Evolutionary conservation across 768 basidiomycete genomes (phyloP).

Genomic region (Rubroboletus pulcherrimus): DNA sequence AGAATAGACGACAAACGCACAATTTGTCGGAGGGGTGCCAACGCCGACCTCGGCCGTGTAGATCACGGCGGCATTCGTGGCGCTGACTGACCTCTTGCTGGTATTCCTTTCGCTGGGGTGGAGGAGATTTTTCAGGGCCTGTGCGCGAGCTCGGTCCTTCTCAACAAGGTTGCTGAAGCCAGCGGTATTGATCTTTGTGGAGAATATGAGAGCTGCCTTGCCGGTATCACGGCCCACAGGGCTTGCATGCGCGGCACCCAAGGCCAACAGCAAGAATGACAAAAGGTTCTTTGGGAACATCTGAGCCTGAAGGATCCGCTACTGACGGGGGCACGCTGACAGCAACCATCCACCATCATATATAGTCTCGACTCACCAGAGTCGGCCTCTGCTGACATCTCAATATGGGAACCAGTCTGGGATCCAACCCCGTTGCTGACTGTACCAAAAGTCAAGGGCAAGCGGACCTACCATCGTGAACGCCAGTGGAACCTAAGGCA

Average conservation of each 20-base stretch:
- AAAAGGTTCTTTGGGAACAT: slow-evolving; percentile 2
- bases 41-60: slow-evolving; percentile 31
- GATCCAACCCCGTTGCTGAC: too few relatives aligned
- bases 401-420: too few relatives aligned
- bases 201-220: slow-evolving; percentile 14
- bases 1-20: slow-evolving; percentile 14
- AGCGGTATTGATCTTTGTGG: slow-evolving; percentile 7
- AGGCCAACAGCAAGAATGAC: slow-evolving; percentile 9
- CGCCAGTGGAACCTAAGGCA: too few relatives aligned
- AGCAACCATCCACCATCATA: too few relatives aligned
- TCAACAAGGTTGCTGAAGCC: slow-evolving; percentile 15
- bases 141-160: slow-evolving; percentile 22
- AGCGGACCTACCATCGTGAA: too few relatives aligned
- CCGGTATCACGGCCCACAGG: slow-evolving; percentile 2
- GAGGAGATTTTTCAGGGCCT: slow-evolving; percentile 1
- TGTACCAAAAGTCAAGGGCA: too few relatives aligned
- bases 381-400: too few relatives aligned
- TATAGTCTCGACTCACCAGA: too few relatives aligned
- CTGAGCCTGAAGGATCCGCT: background rate
- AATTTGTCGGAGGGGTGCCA: slow-evolving; percentile 25
- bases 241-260: slow-evolving; percentile 2
- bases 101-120: background rate
- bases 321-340: background rate
- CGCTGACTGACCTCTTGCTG: background rate
- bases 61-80: slow-evolving; percentile 21